Percentiles rank a stretch among this genome's conserved stretches.
Evolutionary conservation across 805 yeast species (phyloP).

Genomic region (Zygotorulaspora florentina): DNA sequence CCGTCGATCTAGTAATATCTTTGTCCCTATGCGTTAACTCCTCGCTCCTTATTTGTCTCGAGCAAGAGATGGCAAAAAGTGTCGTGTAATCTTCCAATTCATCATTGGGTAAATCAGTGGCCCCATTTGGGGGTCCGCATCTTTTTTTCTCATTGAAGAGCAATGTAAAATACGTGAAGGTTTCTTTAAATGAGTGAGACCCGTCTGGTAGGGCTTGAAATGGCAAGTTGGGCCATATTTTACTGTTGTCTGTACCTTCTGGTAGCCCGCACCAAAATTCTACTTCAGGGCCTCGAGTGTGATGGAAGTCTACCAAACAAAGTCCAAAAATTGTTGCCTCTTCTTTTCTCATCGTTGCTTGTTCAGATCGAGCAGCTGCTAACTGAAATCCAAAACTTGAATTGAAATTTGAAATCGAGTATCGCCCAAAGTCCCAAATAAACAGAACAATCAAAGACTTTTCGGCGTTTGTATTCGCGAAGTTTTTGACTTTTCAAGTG

Average conservation of each 20-base stretch:
- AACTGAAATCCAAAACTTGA: neutral
- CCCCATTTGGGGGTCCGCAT: constrained; percentile 36
- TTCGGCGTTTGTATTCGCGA: no score
- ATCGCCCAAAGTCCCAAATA: no score
- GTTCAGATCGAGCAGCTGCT: neutral
- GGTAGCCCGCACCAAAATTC: constrained; percentile 74
- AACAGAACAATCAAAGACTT: no score
- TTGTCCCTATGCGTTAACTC: constrained; percentile 53
- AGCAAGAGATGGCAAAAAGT: constrained; percentile 92
- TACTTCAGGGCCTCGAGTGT: constrained; percentile 87
- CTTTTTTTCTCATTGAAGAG: constrained; percentile 55
- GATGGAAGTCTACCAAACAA: constrained; percentile 90
- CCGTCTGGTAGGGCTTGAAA: constrained; percentile 97
- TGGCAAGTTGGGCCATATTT: constrained; percentile 80
- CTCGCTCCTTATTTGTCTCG: constrained; percentile 68
- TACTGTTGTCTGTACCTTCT: constrained; percentile 31
- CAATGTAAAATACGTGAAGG: constrained; percentile 84
- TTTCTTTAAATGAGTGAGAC: constrained; percentile 88
- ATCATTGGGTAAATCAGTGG: constrained; percentile 38
- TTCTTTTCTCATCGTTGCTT: constrained; percentile 7
- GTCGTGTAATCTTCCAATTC: constrained; percentile 48
- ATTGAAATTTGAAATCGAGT: neutral
- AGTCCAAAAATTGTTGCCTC: constrained; percentile 62
- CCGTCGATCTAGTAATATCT: constrained; percentile 77
- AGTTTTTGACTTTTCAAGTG: no score